Conservation (phyloP, 495 filamentous ascomycete species). For the Cercophora sp. region DNA sequence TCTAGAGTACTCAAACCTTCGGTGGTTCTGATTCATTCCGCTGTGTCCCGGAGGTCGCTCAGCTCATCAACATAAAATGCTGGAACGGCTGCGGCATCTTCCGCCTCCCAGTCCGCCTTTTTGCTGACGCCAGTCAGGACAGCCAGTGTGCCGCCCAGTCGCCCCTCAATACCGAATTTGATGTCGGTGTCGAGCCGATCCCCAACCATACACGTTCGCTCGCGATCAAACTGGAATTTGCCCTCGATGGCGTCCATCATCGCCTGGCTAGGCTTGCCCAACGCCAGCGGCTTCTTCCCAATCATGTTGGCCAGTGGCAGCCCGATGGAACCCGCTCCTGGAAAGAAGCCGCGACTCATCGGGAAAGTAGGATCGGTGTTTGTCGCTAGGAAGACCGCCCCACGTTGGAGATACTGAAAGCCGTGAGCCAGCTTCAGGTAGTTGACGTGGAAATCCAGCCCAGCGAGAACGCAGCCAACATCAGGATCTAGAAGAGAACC, state of each 20-base stretch:
- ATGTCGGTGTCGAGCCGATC: slow-evolving; percentile 96
- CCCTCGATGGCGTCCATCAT: slow-evolving; percentile 99
- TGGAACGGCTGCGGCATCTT: slow-evolving; percentile 59
- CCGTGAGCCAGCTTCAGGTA: slow-evolving; percentile 85
- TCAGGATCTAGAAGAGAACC: slow-evolving; percentile 76
- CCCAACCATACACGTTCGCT: slow-evolving; percentile 89
- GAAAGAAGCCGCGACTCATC: slow-evolving; percentile 74
- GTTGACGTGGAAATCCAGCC: slow-evolving; percentile 88
- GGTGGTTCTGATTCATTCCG: no score
- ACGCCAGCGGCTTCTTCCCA: slow-evolving; percentile 62
- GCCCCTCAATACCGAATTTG: slow-evolving; percentile 86
- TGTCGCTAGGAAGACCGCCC: slow-evolving; percentile 89
- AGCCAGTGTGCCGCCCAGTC: slow-evolving; percentile 83
- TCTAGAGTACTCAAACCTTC: no score
- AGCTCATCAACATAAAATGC: slow-evolving; percentile 77
- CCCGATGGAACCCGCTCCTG: slow-evolving; percentile 81
- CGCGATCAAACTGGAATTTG: slow-evolving; percentile 83
- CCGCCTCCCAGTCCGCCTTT: slow-evolving; percentile 71
- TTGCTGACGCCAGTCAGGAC: slow-evolving; percentile 88
- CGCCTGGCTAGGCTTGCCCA: slow-evolving; percentile 94
- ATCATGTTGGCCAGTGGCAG: slow-evolving; percentile 75
- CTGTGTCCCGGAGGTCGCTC: slow-evolving; percentile 60
- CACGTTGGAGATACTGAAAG: slow-evolving; percentile 77
- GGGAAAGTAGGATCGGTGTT: slow-evolving; percentile 89
- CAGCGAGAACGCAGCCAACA: slow-evolving; percentile 83